Base-by-base conservation (phyloP, 192 early-diverging fungal genomes). In the Backusella circina region DNA sequence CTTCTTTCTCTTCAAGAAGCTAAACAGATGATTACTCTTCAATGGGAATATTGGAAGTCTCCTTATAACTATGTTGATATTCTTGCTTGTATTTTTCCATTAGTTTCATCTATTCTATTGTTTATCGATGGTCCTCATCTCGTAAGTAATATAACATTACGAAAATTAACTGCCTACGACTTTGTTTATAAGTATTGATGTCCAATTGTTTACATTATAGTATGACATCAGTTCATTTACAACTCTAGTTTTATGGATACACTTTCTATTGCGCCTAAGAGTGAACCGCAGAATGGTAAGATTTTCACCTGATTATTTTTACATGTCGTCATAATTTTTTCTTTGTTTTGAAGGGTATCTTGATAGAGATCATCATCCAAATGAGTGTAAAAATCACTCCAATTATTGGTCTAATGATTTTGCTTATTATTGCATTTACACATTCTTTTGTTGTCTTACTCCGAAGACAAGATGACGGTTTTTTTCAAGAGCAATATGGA, bases 41-140 rank as follows among this genome's bases (percentile, higher is more conserved):
- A 37, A 10, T 38, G 16, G 18, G 26, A 39, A 0, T 73, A 73
- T 26, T 39, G 61, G 61, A 12, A 18, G n/a, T 57, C 51, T 10
- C 28, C 36, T 38, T 73, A 73, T 15, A 73, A 73, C 36, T 73
- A 30, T 41, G 26, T 73, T 31, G 50, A 51, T 28, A 1, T 64
- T 15, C 18, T 18, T 30, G 23, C 51, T 23, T 21, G 8, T 4
- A 15, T 30, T 1, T 57, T 57, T 23, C 10, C 54, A 10, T 23
- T 73, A 1, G 36, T 37, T 28, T 30, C 61, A 16, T 38, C 65
- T 13, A 26, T 73, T 9, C 18, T 50, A 9, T 18, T 73, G 5
- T 3, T 2, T 16, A 32, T 15, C 36, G 33, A 13, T 6, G 12
- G n/a, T 16, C 16, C 5, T 4, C n/a, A 35, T 72, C 30, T 28